Evolutionary conservation across 495 filamentous ascomycete genomes (phyloP).

Genomic region (Penicillium verhagenii): DNA sequence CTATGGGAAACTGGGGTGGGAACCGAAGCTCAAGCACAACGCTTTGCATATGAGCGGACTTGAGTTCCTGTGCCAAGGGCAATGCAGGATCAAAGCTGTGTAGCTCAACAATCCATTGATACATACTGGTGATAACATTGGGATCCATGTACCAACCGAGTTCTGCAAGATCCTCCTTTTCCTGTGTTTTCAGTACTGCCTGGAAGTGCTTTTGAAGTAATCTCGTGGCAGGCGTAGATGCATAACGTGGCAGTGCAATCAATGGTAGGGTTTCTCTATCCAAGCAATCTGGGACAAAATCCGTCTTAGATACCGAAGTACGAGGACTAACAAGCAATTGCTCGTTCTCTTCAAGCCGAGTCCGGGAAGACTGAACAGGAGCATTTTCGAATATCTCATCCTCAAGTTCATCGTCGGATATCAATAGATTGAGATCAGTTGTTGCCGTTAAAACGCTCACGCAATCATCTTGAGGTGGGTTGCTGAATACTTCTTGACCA

Average conservation of each 20-base stretch:
- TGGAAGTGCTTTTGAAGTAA: slow-evolving; percentile 62
- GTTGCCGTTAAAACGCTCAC: slow-evolving; percentile 20
- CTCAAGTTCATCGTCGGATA: slow-evolving; percentile 14
- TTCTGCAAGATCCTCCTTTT: slow-evolving; percentile 59
- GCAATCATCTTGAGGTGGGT: no score
- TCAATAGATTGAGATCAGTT: slow-evolving; percentile 26
- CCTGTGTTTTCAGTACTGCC: slow-evolving; percentile 61
- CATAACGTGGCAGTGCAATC: slow-evolving; percentile 65
- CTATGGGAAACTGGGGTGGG: slow-evolving; percentile 67
- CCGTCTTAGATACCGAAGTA: slow-evolving; percentile 43
- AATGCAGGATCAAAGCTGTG: slow-evolving; percentile 74
- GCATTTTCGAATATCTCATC: neutral
- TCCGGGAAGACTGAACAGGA: no score
- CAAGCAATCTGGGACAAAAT: slow-evolving; percentile 66
- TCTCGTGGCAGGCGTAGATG: slow-evolving; percentile 61
- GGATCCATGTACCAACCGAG: slow-evolving; percentile 84
- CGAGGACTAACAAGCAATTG: no score
- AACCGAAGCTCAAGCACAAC: slow-evolving; percentile 84
- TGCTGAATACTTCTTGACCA: no score
- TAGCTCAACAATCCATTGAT: slow-evolving; percentile 91
- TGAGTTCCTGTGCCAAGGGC: slow-evolving; percentile 76
- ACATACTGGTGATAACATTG: slow-evolving; percentile 63
- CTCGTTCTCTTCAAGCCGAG: no score
- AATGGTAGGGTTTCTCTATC: slow-evolving; percentile 54
- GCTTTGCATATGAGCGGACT: slow-evolving; percentile 54